A percentile compares a stretch with the other conserved stretches of the same genome.
Evolutionary conservation across 164 flowering plant species (phyloP).

Genomic region (Aristolochia contorta): DNA sequence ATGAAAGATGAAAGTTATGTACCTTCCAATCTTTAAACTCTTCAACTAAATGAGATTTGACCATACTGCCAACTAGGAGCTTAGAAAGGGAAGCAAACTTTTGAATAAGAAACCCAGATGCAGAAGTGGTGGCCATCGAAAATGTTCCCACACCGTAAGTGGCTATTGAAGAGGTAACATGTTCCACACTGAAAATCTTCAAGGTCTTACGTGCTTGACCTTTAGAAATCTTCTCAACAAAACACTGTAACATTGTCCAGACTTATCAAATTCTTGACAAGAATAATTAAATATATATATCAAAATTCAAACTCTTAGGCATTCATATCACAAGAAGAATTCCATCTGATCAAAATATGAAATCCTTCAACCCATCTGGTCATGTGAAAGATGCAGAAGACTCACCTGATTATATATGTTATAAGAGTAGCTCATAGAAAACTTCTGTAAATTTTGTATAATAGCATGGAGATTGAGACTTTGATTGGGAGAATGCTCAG

Average conservation of each 20-base stretch:
- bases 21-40: slow-evolving; percentile 20
- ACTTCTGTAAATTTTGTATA: slow-evolving; percentile 15
- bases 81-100: slow-evolving; percentile 13
- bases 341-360: neutral
- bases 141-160: slow-evolving; percentile 17
- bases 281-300: neutral
- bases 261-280: neutral
- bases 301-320: neutral
- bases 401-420: slow-evolving; percentile 20
- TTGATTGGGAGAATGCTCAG: slow-evolving; percentile 11
- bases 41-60: slow-evolving; percentile 11
- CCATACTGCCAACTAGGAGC: slow-evolving; percentile 13
- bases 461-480: slow-evolving; percentile 13
- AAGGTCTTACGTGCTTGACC: slow-evolving; percentile 16
- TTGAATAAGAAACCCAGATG: slow-evolving; percentile 10
- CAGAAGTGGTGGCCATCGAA: slow-evolving; percentile 7
- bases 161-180: slow-evolving; percentile 15
- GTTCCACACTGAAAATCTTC: slow-evolving; percentile 14
- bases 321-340: neutral
- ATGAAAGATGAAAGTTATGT: neutral
- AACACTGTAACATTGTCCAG: slow-evolving; percentile 10
- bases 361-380: neutral
- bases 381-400: neutral
- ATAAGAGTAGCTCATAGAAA: slow-evolving; percentile 14
- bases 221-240: slow-evolving; percentile 16